Base-by-base conservation (phyloP, 23 red algal genomes). In the Cyanidiococcus yangmingshanensis region DNA sequence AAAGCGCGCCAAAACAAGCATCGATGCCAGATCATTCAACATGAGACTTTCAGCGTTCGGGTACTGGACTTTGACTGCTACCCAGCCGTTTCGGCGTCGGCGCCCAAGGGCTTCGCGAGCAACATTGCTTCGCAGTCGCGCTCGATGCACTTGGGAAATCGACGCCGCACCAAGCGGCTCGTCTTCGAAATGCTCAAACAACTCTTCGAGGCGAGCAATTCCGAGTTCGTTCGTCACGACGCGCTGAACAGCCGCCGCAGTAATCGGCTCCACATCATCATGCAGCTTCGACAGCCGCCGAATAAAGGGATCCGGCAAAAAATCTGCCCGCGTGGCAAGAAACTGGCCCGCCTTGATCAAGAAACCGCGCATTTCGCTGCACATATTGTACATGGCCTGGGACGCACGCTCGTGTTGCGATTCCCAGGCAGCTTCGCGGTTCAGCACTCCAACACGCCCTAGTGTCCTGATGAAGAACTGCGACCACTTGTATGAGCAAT, bases 141-240 rank as follows among this genome's bases (percentile, higher is more conserved):
- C 88, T 29, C 79, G 82, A 38, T 90, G 89, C 57, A 92, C 89
- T 76, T 92, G 89, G 2, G 89, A 83, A 12, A 92, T 75, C 40
- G 71, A 79, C 29, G 89, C 89, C 24, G 89, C 84, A 31, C 83
- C 89, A 12, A 92, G 80, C 16, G 89, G 89, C 27, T 68, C 35
- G 3, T 50, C 36, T 41, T 87, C 84, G 79, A 92, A 92, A 2
- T 39, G 32, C 29, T 54, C 37, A 68, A 92, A 92, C 1, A 58
- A 39, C 33, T 79, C 80, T 1, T 2, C 37, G 0, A 92, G 2
- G 58, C 29, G 41, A 12, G 50, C 74, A 35, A 68, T 41, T 31
- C 57, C 79, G 39, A 92, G 50, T 68, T 92, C 76, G 38, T 25
- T 37, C 39, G 27, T 37, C 33, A 92, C 38, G 41, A 78, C 76